Percentiles rank a stretch among this genome's conserved stretches.
phyloP scores from a whole-genome alignment of 176 grass and related monocot species.

The sorghum (Sorghum bicolor) region Sorghum_bicolor_NCBIv3 NC_012872.2:70765001-70765500 shows the following conservation, averaged over 20 bases:
- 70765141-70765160: conserved; percentile 58
- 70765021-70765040: neutral
- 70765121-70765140: conserved; percentile 17
- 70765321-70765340: conserved; percentile 47
- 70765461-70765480: conserved; percentile 59
- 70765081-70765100: conserved; percentile 39
- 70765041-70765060: neutral
- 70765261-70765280: conserved; percentile 20
- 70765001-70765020: conserved; percentile 31
- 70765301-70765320: conserved; percentile 33
- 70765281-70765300: conserved; percentile 41
- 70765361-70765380: neutral
- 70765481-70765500: conserved; percentile 93
- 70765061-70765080: conserved; percentile 41
- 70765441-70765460: conserved; percentile 24
- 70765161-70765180: conserved; percentile 12
- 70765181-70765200: conserved; percentile 55
- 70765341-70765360: conserved; percentile 32
- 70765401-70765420: conserved; percentile 7
- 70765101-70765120: conserved; percentile 24
- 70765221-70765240: conserved; percentile 58
- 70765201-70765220: conserved; percentile 61
- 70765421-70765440: conserved; percentile 14
- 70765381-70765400: conserved; percentile 30
- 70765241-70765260: conserved; percentile 48